phyloP scores from a whole-genome alignment of 2,329 filamentous ascomycete species.

The Cyphellophora attinorum region DNA sequence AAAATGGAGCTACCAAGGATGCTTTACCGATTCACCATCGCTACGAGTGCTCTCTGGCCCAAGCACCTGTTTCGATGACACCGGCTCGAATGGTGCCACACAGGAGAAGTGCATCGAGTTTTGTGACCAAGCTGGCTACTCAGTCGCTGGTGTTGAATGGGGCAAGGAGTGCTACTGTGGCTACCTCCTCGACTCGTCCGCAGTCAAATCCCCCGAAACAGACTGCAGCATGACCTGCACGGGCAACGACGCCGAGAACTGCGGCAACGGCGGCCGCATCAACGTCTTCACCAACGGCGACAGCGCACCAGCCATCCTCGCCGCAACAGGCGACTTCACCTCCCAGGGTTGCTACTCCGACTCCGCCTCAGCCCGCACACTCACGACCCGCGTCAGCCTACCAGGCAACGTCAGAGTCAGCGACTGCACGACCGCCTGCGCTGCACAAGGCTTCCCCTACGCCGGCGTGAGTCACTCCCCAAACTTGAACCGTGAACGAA shows the following conservation, averaged over 20 bases:
- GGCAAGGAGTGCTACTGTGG: slow-evolving; percentile 13
- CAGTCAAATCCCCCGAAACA: slow-evolving; percentile 1
- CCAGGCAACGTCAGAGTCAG: slow-evolving; percentile 19
- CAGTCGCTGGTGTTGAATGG: slow-evolving; percentile 12
- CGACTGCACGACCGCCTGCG: slow-evolving; percentile 22
- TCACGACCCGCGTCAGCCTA: slow-evolving; percentile 9
- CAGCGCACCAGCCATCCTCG: slow-evolving; percentile 2
- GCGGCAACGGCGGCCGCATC: slow-evolving; percentile 33
- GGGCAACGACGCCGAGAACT: slow-evolving; percentile 39
- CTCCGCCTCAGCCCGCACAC: slow-evolving; percentile 14
- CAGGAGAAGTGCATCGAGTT: slow-evolving; percentile 20
- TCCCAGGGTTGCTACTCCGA: slow-evolving; percentile 23
- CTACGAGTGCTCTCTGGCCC: slow-evolving; percentile 4
- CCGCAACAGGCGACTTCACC: slow-evolving; percentile 15
- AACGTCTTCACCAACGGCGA: slow-evolving; percentile 7
- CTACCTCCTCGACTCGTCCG: slow-evolving; percentile 1
- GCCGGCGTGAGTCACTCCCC: too few relatives aligned
- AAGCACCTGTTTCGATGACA: neutral
- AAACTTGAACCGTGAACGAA: too few relatives aligned
- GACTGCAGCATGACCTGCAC: slow-evolving; percentile 18
- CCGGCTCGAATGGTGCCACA: slow-evolving; percentile 28
- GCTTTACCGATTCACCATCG: slow-evolving; percentile 7
- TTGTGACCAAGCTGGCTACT: slow-evolving; percentile 12
- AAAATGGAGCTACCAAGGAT: neutral
- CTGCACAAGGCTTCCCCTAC: slow-evolving; percentile 19